phyloP scores from a whole-genome alignment of 2,329 filamentous ascomycete species.

The Pseudogymnoascus sp. region DNA sequence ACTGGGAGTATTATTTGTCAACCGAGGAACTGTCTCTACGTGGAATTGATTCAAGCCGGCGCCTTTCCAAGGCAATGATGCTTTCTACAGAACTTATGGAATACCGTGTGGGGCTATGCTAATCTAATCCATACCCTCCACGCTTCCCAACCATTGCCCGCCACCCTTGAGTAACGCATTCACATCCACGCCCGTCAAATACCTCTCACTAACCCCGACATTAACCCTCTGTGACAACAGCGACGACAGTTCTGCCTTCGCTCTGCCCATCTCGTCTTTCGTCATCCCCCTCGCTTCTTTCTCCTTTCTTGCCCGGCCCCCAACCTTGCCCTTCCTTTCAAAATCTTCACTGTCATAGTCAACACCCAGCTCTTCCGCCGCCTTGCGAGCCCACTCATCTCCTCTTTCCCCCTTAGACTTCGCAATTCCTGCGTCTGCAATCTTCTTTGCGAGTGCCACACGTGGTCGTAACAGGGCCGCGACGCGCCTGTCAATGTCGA shows the following conservation, averaged over 20 bases:
- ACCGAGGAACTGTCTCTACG: background rate
- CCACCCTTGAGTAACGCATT: slow-evolving; percentile 58
- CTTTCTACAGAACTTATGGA: background rate
- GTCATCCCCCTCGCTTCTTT: slow-evolving; percentile 56
- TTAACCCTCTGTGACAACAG: slow-evolving; percentile 70
- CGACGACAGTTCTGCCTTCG: slow-evolving; percentile 64
- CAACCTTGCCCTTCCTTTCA: slow-evolving; percentile 61
- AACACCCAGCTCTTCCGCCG: slow-evolving; percentile 86
- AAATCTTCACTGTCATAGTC: slow-evolving; percentile 90
- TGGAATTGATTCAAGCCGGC: background rate
- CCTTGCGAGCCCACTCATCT: slow-evolving; percentile 73
- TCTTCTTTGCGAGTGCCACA: slow-evolving; percentile 71
- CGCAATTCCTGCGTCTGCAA: slow-evolving; percentile 73
- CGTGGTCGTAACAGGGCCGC: slow-evolving; percentile 68
- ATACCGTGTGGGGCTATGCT: slow-evolving; percentile 11
- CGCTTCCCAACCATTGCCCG: slow-evolving; percentile 35
- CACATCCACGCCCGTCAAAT: slow-evolving; percentile 78
- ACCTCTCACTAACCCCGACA: slow-evolving; percentile 77
- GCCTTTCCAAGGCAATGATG: background rate
- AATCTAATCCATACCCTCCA: slow-evolving; percentile 22
- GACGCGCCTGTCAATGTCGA: slow-evolving; percentile 76
- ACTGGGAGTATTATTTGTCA: background rate
- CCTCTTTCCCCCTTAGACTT: slow-evolving; percentile 82
- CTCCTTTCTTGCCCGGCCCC: slow-evolving; percentile 65
- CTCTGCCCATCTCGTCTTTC: slow-evolving; percentile 62